Evolutionary conservation across 2,329 filamentous ascomycete species (phyloP).

Genomic region (Sphaerulina musiva): DNA sequence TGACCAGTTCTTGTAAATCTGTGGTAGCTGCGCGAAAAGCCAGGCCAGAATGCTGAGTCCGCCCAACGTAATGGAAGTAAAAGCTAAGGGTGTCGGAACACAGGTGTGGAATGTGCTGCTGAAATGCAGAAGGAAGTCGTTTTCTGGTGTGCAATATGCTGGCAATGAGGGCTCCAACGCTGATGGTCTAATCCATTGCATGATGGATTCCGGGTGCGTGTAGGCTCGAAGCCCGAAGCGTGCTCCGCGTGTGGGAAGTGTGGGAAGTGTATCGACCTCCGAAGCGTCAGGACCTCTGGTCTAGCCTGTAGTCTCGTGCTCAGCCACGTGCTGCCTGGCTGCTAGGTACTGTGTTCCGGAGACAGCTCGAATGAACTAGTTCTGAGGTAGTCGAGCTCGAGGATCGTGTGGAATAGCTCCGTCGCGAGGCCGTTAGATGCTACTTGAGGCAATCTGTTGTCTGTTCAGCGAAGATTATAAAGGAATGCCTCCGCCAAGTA

Average conservation of each 20-base stretch:
- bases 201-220: conserved; percentile 10
- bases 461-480: neutral
- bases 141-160: conserved; percentile 54
- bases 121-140: conserved; percentile 50
- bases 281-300: conserved; percentile 6
- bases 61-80: conserved; percentile 56
- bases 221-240: neutral
- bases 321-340: conserved; percentile 18
- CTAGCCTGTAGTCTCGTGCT: conserved; percentile 18
- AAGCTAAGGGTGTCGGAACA: conserved; percentile 56
- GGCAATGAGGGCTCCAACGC: conserved; percentile 43
- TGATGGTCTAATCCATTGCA: conserved; percentile 26
- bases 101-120: conserved; percentile 57
- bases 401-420: neutral
- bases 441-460: conserved; percentile 6
- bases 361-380: neutral
- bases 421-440: conserved; percentile 1
- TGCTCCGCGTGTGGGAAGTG: neutral
- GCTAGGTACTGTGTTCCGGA: neutral
- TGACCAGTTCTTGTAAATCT: conserved; percentile 62
- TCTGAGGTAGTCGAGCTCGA: neutral
- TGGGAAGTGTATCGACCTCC: neutral
- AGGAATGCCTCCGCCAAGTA: neutral
- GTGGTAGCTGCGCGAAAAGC: conserved; percentile 63
- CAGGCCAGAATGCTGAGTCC: conserved; percentile 59